Evolutionary conservation across 257 asterid genomes (phyloP).

Genomic region (Gentiana macrophylla): DNA sequence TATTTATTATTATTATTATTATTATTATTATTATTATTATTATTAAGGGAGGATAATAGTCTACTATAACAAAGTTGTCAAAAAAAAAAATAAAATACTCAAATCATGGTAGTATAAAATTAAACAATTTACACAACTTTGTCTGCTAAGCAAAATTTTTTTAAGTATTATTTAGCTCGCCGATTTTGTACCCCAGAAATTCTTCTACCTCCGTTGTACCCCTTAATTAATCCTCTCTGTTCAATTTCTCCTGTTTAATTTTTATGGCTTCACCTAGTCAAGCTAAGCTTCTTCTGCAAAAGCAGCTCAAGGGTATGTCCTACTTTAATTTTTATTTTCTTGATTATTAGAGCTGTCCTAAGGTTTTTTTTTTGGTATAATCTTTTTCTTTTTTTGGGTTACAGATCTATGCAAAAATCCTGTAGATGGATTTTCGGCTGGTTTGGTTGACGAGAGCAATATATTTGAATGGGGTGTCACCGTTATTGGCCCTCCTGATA

Average conservation of each 20-base stretch:
- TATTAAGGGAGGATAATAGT: too few species aligned
- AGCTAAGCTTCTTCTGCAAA: conserved; percentile 86
- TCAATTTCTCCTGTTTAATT: background rate
- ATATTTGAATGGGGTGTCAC: conserved; percentile 97
- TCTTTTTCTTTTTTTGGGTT: conserved; percentile 24
- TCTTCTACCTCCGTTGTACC: background rate
- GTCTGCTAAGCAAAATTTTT: too few species aligned
- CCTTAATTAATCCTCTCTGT: conserved; percentile 4
- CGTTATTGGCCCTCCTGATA: conserved; percentile 93
- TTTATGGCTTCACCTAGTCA: conserved; percentile 78
- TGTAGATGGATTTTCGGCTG: conserved; percentile 97
- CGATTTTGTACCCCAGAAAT: too few species aligned
- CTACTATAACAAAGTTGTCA: too few species aligned
- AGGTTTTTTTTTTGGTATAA: conserved; percentile 12
- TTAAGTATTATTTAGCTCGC: too few species aligned
- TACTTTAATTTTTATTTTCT: background rate
- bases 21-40: too few species aligned
- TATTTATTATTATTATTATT: too few species aligned
- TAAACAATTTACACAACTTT: too few species aligned
- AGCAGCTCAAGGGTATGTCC: conserved; percentile 75
- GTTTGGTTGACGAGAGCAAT: conserved; percentile 74
- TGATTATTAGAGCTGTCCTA: background rate
- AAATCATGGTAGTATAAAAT: too few species aligned
- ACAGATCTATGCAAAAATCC: conserved; percentile 88
- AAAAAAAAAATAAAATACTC: too few species aligned